Evolutionary conservation across 441 rosid genomes (phyloP).

Genomic region (Bocquillonia castaneifolia): DNA sequence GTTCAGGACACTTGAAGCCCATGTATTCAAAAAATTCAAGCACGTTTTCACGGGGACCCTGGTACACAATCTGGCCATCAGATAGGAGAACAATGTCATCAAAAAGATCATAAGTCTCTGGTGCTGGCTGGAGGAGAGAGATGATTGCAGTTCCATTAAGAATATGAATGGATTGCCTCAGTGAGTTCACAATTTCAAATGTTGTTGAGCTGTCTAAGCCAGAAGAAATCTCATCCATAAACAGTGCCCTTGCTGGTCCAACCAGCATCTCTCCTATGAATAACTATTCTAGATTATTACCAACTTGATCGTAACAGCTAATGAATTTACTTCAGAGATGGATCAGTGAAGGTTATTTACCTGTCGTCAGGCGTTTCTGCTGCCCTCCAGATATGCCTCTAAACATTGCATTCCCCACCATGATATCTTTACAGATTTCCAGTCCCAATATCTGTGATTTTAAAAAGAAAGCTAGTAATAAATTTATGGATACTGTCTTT

Average conservation of each 20-base stretch:
- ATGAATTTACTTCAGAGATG: not conserved
- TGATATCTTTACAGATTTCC: conserved; percentile 70
- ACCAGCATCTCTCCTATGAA: conserved; percentile 74
- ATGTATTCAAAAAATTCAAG: conserved; percentile 57
- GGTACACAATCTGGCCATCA: conserved; percentile 74
- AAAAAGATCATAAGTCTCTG: conserved; percentile 75
- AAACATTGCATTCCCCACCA: conserved; percentile 78
- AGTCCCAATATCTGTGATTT: conserved; percentile 63
- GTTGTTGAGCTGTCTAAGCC: conserved; percentile 82
- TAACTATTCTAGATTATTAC: too few species aligned
- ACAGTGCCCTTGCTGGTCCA: conserved; percentile 60
- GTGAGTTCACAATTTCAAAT: conserved; percentile 59
- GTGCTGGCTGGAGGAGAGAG: conserved; percentile 93
- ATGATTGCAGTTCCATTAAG: conserved; percentile 64
- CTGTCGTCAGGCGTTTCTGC: conserved; percentile 82
- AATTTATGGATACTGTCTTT: too few species aligned
- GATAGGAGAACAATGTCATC: conserved; percentile 76
- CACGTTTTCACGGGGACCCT: conserved; percentile 67
- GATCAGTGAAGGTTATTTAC: conserved; percentile 21
- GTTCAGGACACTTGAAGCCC: conserved; percentile 79
- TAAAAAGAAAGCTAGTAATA: not conserved
- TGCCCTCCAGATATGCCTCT: conserved; percentile 95
- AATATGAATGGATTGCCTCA: conserved; percentile 57
- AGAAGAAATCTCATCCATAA: conserved; percentile 87
- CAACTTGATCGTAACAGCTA: too few species aligned